phyloP scores from a whole-genome alignment of 371 early-diverging fungal species.

The Coemansia sp. region DNA sequence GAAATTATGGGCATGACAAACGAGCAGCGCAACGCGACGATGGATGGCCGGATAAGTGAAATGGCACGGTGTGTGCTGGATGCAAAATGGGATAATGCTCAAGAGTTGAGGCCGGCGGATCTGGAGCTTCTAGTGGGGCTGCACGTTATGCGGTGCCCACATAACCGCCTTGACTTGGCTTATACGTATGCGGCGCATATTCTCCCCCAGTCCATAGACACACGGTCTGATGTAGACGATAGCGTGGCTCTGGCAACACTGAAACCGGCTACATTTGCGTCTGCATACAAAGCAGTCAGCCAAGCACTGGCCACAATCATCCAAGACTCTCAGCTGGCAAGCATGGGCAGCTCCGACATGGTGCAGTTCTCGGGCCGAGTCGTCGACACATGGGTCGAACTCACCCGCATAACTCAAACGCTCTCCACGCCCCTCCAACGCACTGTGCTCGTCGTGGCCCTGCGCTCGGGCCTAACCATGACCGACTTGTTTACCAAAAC shows the following conservation, averaged over 20 bases:
- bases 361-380: slow-evolving; percentile 13
- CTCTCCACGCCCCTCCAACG: slow-evolving; percentile 55
- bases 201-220: not conserved
- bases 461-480: slow-evolving; percentile 60
- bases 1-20: slow-evolving; percentile 11
- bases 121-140: slow-evolving; percentile 24
- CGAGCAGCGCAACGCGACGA: slow-evolving; percentile 18
- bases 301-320: slow-evolving; percentile 15
- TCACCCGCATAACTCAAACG: slow-evolving; percentile 54
- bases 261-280: slow-evolving; percentile 19
- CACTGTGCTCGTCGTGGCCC: slow-evolving; percentile 38
- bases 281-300: slow-evolving; percentile 24
- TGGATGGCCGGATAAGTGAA: slow-evolving; percentile 38
- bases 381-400: slow-evolving; percentile 30
- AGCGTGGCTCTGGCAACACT: slow-evolving; percentile 2
- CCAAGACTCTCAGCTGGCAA: slow-evolving; percentile 1
- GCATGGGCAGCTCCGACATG: slow-evolving; percentile 13
- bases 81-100: slow-evolving; percentile 8
- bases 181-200: slow-evolving; percentile 19
- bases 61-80: slow-evolving; percentile 26
- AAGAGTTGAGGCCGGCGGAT: slow-evolving; percentile 13
- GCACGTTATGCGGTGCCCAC: slow-evolving; percentile 32
- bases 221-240: not conserved
- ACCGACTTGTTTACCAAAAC: slow-evolving; percentile 66
- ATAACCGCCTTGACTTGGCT: slow-evolving; percentile 22